Evolutionary conservation across 164 flowering plant species (phyloP), one percentile per base, ranked within the genome.

Genomic region (Pachysandra terminalis): DNA sequence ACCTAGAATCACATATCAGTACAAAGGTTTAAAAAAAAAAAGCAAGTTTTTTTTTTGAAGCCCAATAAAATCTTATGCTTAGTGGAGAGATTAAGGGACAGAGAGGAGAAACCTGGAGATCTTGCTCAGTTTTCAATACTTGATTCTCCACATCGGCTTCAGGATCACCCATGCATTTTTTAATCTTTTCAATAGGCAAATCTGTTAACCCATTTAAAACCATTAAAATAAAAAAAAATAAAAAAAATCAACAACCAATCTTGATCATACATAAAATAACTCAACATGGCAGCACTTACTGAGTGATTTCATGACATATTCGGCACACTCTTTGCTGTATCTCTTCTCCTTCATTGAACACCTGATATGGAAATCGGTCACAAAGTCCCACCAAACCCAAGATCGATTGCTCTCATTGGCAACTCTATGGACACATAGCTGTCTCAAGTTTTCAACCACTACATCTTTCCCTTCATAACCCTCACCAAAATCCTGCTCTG

Each of bases 321-420:
- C 91, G n/a, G 97, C 96, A 70, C 98, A 93, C 55, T 83, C 87
- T 67, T 82, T 82, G 81, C 77, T 85, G 59, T 90, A 93, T 61
- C 66, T 81, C 70, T 90, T 88, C 64, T 86, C 71, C 79, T 89
- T 93, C 98, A 93, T 90, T 23, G 97, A 85, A 65, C 98, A 93
- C 74, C 98, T 82, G 56, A 93, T 81, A 51, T 89, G 95, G 32
- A 93, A 93, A 83, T 93, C 98, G 0, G 94, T 84, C 22, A 91
- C 98, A 72, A 71, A 93, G 63, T 93, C 98, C 98, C 98, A 93
- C 98, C 98, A 93, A 67, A 89, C 86, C 98, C 98, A 93, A 0
- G 98, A 75, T 26, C 85, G 75, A 23, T 77, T 74, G 52, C 74
- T 84, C 75, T 86, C 90, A 65, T 89, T 90, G 27, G 94, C 91